These are phyloP conservation scores for Cavenderia fasciculata DNA, from an alignment of 78 protist species.

Conservation along the genomic window DNA sequence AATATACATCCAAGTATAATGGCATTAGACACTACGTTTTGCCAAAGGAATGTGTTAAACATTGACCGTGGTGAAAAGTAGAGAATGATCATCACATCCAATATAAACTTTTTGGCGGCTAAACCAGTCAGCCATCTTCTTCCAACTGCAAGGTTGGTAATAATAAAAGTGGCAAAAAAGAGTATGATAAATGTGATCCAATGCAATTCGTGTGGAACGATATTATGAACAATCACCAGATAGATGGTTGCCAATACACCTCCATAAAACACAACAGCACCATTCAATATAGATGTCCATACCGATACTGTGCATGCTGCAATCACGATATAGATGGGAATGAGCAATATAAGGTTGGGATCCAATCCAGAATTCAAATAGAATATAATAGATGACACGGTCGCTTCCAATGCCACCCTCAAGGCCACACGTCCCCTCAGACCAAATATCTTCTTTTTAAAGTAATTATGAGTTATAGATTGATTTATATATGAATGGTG, in stretches of 20 bases:
- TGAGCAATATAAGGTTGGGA: background rate
- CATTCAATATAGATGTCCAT: background rate
- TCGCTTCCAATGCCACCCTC: no score
- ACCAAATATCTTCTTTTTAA: no score
- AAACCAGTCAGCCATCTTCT: constrained; percentile 27
- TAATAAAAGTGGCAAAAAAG: background rate
- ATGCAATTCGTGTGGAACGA: background rate
- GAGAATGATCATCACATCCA: constrained; percentile 17
- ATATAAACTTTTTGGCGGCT: constrained; percentile 15
- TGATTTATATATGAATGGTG: no score
- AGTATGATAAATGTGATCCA: constrained; percentile 41
- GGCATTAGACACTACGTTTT: background rate
- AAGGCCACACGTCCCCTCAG: no score
- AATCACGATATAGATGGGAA: constrained; percentile 31
- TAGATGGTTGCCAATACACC: background rate
- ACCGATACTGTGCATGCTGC: constrained; percentile 10
- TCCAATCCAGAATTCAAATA: background rate
- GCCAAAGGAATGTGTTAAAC: background rate
- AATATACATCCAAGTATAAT: background rate
- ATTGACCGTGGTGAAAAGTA: constrained; percentile 20
- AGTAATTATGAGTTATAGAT: no score
- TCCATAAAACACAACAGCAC: background rate
- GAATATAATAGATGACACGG: no score
- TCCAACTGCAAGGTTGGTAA: constrained; percentile 1
- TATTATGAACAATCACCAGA: background rate